Base-by-base conservation (phyloP, 768 basidiomycete species). In the Clavaria fumosa region DNA sequence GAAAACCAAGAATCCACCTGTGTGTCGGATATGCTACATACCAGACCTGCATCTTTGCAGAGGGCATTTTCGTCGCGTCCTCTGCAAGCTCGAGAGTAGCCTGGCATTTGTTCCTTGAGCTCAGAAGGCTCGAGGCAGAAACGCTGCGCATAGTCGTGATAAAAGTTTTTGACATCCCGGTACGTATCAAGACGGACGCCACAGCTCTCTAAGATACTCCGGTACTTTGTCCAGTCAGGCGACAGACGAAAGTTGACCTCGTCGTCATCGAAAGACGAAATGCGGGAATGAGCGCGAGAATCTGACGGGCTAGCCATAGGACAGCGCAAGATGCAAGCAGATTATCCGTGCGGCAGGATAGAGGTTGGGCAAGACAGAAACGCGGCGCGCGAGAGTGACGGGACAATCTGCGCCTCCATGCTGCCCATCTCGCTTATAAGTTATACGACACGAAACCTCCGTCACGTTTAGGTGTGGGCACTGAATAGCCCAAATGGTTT, bases 21-120 rank as follows among this genome's bases (percentile, higher is more conserved):
- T n/a, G n/a, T n/a, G n/a, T n/a, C n/a, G n/a, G n/a, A n/a, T n/a
- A n/a, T 14, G 21, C 33, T 19, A 31, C 17, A 49, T 43, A 82
- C 81, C 54, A 83, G 55, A 28, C 81, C 78, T 22, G 71, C 64
- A 47, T 84, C 81, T 35, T 67, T 75, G 54, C 77, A 83, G 5
- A 84, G 60, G 3, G 67, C 70, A 44, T 67, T 63, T 35, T 81
- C 72, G 47, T 68, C 66, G 36, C 47, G 44, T n/a, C 48, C 49
- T 15, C 51, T 46, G 34, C 53, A 57, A 10, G 53, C 52, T 7
- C 51, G 58, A 24, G 50, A 37, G 41, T 64, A 61, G 11, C 57
- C 61, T 11, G 58, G 52, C 22, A 50, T 41, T 37, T 45, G 34
- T 19, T 33, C 11, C 17, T n/a, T 20, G 7, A 18, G 12, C 21